Base-by-base conservation (phyloP, 2,329 filamentous ascomycete genomes). In the Ascocoryne sarcoides region DNA sequence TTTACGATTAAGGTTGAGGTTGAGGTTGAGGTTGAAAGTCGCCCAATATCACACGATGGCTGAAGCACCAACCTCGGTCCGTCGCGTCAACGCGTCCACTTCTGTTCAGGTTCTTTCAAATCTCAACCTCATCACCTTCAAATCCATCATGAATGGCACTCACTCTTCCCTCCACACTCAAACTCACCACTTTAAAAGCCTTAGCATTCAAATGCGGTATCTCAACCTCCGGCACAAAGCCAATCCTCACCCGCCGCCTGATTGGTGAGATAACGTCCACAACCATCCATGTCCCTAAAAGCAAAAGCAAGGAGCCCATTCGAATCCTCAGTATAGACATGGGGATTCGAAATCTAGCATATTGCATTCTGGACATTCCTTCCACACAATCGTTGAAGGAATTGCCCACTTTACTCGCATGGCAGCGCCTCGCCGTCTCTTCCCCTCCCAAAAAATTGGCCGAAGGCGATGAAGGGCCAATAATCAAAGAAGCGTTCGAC, bases 271-370 rank as follows among this genome's bases (percentile, higher is more conserved):
- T 66, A 14, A 32, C 40, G 3, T 33, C 44, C 23, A 45, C 16
- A n/a, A 26, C 23, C 23, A 7, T 26, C 23, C 23, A 7, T 26
- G 7, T 12, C 23, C 23, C 23, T 26, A 26, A 7, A 7, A 26
- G 23, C 23, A 30, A 31, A 32, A 36, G 43, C 28, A 15, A 46
- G 23, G 36, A 44, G 42, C 42, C 47, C 12, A 23, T 41, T 16
- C 49, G 79, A 32, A 69, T 92, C 17, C 60, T 92, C 23, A 89
- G 84, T 57, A 82, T 93, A 46, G 86, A 93, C 59, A 82, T 92
- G 76, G 86, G 86, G 3, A 83, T 93, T 49, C 77, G 76, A 32
- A 93, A 93, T 58, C 66, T 93, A 3, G 85, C 84, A 1, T 86
- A 78, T 57, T 84, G 82, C 48, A 69, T 85, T 45, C 60, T 84